Conservation (phyloP, 2,329 filamentous ascomycete species). For the Apiospora arundinis region DNA sequence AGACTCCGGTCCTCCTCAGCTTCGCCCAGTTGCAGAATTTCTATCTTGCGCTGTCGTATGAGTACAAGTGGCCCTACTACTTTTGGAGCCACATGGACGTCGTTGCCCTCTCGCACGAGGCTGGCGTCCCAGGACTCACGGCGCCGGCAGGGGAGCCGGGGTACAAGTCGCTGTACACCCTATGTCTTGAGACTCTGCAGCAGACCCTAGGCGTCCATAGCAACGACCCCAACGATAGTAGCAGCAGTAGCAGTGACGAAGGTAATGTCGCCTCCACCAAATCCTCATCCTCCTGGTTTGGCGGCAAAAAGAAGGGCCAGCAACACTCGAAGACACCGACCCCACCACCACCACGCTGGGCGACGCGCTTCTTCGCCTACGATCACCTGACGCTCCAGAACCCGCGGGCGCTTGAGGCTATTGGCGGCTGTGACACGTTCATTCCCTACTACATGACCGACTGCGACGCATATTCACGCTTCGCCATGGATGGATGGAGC, state of each 20-base stretch:
- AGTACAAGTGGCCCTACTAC: conserved; percentile 53
- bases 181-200: conserved; percentile 45
- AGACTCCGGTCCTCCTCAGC: conserved; percentile 57
- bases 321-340: no score
- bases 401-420: conserved; percentile 53
- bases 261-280: conserved; percentile 18
- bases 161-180: conserved; percentile 50
- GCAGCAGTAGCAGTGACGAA: conserved; percentile 30
- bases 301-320: conserved; percentile 32
- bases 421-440: conserved; percentile 62
- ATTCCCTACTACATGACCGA: conserved; percentile 66
- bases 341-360: conserved; percentile 50
- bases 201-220: conserved; percentile 30
- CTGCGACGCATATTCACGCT: conserved; percentile 59
- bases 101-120: conserved; percentile 51
- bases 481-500: conserved; percentile 53
- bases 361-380: conserved; percentile 61
- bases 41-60: conserved; percentile 53
- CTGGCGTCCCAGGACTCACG: conserved; percentile 43
- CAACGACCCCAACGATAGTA: no score
- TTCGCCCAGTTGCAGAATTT: conserved; percentile 65
- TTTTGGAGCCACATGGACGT: conserved; percentile 67
- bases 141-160: conserved; percentile 40
- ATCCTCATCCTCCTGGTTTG: no score
- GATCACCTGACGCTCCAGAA: conserved; percentile 65